Conservation (phyloP, 2,329 filamentous ascomycete species). For the Claviceps capensis region DNA sequence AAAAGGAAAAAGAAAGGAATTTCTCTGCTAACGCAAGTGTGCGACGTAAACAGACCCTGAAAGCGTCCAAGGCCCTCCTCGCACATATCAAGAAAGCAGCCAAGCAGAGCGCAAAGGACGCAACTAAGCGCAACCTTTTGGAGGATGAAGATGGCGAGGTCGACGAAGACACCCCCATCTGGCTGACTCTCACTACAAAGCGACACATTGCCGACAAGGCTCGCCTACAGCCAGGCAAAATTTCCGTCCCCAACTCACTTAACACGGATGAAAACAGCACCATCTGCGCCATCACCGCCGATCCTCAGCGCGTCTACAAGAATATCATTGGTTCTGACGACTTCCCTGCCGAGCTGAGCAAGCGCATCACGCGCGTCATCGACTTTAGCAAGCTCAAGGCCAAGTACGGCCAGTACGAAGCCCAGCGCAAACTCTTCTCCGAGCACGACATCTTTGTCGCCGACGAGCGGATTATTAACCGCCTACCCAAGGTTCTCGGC, state of each 20-base stretch:
- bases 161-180: conserved; percentile 38
- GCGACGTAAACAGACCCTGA: conserved; percentile 32
- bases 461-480: conserved; percentile 69
- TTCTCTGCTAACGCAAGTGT: background rate
- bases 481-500: conserved; percentile 64
- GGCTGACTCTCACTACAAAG: conserved; percentile 51
- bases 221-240: conserved; percentile 72
- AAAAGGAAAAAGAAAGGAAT: background rate
- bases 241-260: conserved; percentile 63
- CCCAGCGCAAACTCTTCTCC: conserved; percentile 63
- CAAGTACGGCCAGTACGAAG: conserved; percentile 83
- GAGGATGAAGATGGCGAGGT: conserved; percentile 27
- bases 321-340: conserved; percentile 64
- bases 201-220: conserved; percentile 57
- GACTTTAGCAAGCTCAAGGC: conserved; percentile 66
- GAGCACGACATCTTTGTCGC: conserved; percentile 92
- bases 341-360: conserved; percentile 53
- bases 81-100: conserved; percentile 46
- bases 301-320: conserved; percentile 76
- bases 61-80: conserved; percentile 49
- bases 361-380: conserved; percentile 62
- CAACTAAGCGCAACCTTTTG: conserved; percentile 43
- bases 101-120: conserved; percentile 29
- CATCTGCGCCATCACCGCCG: conserved; percentile 77
- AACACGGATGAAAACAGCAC: conserved; percentile 50